phyloP scores from a whole-genome alignment of 1,284 basidiomycete species.

The Flammula alnicola region DNA sequence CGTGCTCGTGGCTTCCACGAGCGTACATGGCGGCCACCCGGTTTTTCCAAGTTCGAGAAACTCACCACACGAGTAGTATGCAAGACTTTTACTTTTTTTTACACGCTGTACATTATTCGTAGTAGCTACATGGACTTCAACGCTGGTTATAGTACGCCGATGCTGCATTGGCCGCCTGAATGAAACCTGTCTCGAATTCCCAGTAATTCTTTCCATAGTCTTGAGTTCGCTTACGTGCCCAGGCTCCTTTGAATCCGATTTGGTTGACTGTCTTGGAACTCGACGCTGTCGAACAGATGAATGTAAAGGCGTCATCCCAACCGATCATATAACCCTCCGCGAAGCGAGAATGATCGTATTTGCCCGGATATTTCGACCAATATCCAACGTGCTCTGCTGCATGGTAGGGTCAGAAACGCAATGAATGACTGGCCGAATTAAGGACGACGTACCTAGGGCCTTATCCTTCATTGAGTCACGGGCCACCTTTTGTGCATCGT shows the following conservation, averaged over 20 bases:
- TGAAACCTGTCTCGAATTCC: slow-evolving; percentile 40
- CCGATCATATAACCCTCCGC: slow-evolving; percentile 66
- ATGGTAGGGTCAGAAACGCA: slow-evolving; percentile 2
- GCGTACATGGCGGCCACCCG: too few relatives aligned
- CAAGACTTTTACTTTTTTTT: too few relatives aligned
- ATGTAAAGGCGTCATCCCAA: slow-evolving; percentile 70
- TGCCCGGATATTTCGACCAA: slow-evolving; percentile 57
- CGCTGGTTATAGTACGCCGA: slow-evolving; percentile 22
- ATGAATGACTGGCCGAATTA: too few relatives aligned
- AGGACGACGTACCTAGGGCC: slow-evolving; percentile 30
- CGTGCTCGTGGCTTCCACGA: too few relatives aligned
- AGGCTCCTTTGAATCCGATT: slow-evolving; percentile 34
- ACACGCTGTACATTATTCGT: too few relatives aligned
- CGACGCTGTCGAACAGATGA: slow-evolving; percentile 24
- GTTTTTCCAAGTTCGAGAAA: too few relatives aligned
- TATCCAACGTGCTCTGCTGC: slow-evolving; percentile 58
- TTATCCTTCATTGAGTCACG: slow-evolving; percentile 25
- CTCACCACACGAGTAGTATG: too few relatives aligned
- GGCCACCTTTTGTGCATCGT: slow-evolving; percentile 34
- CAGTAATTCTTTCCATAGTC: slow-evolving; percentile 32
- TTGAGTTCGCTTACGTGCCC: slow-evolving; percentile 25
- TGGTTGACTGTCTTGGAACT: slow-evolving; percentile 24
- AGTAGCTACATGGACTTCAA: too few relatives aligned
- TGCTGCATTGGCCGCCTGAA: slow-evolving; percentile 31
- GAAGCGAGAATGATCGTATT: slow-evolving; percentile 72